Base-by-base conservation (phyloP, 2,329 filamentous ascomycete species). In the Cladosporium sp. region DNA sequence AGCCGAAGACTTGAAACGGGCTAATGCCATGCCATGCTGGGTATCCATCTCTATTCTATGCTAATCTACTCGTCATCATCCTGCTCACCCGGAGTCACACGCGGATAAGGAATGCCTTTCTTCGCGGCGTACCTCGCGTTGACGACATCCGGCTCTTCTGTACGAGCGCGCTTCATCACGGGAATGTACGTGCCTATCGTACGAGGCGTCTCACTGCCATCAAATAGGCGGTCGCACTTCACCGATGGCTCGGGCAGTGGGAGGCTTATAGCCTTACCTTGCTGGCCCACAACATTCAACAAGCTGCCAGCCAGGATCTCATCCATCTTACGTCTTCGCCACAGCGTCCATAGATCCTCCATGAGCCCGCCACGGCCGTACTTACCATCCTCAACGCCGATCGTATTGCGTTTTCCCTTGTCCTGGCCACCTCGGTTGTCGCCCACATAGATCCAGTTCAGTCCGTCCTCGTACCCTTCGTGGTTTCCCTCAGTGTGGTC, bases 271-370 rank as follows among this genome's bases (percentile, higher is more conserved):
- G 63, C 28, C 52, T 69, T 67, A 3, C 81, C 80, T 65, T 80
- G 75, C 10, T 44, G 69, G 5, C 85, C 81, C 21, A 84, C 81
- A 58, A 89, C 78, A 72, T 91, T 86, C 67, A 98, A 81, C 60
- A 99, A 80, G 70, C 88, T 86, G 66, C 86, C 88, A 0, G 92
- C 88, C 65, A 99, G 82, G 62, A 96, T 81, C 82, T 98, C 95
- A 73, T 98, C 93, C 70, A 98, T 91, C 82, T 97, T 97, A 63
- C 86, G 84, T 74, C 88, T 86, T 67, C 91, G 86, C 94, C 95
- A 99, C 26, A 88, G 80, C 67, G 85, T 83, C 95, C 95, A 99
- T 57, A 96, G 76, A 66, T 89, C 85, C 70, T 92, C 89, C 69
- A 93, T 84, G 40, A 94, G 81, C 31, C 89, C 88, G 68, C 84